Base-by-base conservation (phyloP, 2,329 filamentous ascomycete species). In the Xylariaceae sp. region DNA sequence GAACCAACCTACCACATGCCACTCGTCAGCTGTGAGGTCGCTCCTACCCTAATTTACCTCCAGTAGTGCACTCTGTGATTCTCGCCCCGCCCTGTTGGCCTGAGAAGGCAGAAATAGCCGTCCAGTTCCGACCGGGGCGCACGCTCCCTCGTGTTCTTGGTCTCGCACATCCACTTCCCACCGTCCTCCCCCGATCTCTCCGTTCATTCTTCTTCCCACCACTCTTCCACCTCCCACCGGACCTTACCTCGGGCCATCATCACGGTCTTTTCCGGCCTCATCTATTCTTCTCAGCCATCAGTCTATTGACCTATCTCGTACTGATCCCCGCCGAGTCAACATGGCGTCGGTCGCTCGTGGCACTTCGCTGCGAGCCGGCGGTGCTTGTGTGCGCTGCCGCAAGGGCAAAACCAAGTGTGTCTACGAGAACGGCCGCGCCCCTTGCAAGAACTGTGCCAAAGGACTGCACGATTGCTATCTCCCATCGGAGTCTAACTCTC, bases 331-430 rank as follows among this genome's bases (percentile, higher is more conserved):
- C 17, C 32, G 39, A 27, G 17, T 53, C 51, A 56, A 49, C 61
- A 78, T 78, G 75, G 68, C 75, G 49, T 67, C 70, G 43, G 71
- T 76, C 56, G 74, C 78, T 62, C 76, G 79, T 68, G 76, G 76
- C 60, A 82, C 79, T 57, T 80, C 79, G 66, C 76, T 82, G 48
- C 74, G 79, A 62, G 79, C 79, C 65, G 79, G 79, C 63, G 79
- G 78, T 60, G 80, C 80, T 60, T 83, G 80, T 58, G 80, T 82
- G 57, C 78, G 80, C 66, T 83, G 80, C 67, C 78, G 80, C 65
- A 83, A 82, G 63, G 80, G 80, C 68, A 83, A 83, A 67, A 83
- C 80, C 45, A 82, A 82, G 61, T 83, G 80, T 55, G 79, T 82
- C 60, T 83, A 83, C 68, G 80, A 82, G 55, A 82, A 80, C 59